These are phyloP conservation scores for Forsythia viridissima DNA, from an alignment of 257 asterid genomes.

Conservation along the genomic window DNA sequence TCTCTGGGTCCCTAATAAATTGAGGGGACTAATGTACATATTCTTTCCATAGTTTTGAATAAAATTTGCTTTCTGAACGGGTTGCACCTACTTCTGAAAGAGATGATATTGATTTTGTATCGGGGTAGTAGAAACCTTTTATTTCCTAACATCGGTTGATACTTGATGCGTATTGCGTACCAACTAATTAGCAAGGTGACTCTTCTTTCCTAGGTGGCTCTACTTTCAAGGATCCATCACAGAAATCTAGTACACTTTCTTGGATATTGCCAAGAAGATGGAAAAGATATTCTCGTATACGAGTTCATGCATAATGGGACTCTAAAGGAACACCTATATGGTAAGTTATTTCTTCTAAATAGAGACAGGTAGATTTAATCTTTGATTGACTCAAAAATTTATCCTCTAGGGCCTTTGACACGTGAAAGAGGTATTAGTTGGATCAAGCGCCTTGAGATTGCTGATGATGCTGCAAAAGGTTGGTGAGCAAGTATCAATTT, in stretches of 20 bases:
- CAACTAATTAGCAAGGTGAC: background rate
- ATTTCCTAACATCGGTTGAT: background rate
- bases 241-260: slow-evolving; percentile 92
- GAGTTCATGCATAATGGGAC: slow-evolving; percentile 99
- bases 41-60: background rate
- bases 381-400: slow-evolving; percentile 14
- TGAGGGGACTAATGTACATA: background rate
- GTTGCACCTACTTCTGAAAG: background rate
- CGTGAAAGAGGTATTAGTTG: slow-evolving; percentile 74
- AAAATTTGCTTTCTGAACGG: background rate
- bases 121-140: background rate
- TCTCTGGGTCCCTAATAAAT: background rate
- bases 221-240: slow-evolving; percentile 98
- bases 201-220: slow-evolving; percentile 65
- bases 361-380: background rate
- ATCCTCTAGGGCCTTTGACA: slow-evolving; percentile 57
- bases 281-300: slow-evolving; percentile 80
- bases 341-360: slow-evolving; percentile 33
- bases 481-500: slow-evolving; percentile 26
- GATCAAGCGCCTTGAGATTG: slow-evolving; percentile 95
- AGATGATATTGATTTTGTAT: too few relatives aligned
- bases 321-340: slow-evolving; percentile 90
- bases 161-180: background rate
- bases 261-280: slow-evolving; percentile 97
- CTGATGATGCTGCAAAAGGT: slow-evolving; percentile 98